Evolutionary conservation across 192 early-diverging fungal genomes (phyloP), one percentile per base, ranked within the genome.

Genomic region (Kappamyces sp.): DNA sequence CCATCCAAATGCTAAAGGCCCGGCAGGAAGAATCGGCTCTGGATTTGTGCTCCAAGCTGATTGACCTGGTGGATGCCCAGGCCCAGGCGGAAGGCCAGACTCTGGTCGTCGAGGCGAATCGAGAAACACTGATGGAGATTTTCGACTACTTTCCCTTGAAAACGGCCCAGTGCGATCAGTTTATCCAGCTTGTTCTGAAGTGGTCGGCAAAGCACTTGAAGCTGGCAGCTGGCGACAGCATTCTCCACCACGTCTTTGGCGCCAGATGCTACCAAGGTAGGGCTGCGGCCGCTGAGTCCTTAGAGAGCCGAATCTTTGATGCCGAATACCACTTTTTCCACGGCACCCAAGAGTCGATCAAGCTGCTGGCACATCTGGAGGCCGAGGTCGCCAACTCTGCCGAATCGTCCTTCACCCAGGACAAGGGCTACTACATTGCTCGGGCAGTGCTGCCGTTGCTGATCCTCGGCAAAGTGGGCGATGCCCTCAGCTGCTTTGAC

Each of bases 251-350:
- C 60, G 84, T 73, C 43, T 63, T 89, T 50, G 90, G 84, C 5
- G 67, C 80, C 23, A 66, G 86, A 41, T 84, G 83, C 65, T 86
- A 75, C 64, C 75, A 80, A 69, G 85, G 84, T 85, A 68, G 46
- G 23, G 5, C 41, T 39, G 10, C 12, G 0, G 32, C 34, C 49
- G 15, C 31, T 4, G 33, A 40, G n/a, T 35, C 10, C 10, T 58
- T 63, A 82, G 90, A 90, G 47, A 78, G 75, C 40, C 68, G 80
- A 49, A 94, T 88, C 63, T 73, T 72, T 59, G 82, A 88, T 50
- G 91, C 93, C 46, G 94, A 97, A 66, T 66, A 71, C 55, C 94
- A 97, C 69, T 86, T 91, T 44, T 52, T 91, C 42, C 81, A 90
- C 32, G 94, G 94, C 42, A 89, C 88, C 5, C 47, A 83, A 10